Base-by-base conservation (phyloP, 371 early-diverging fungal species). In the Syncephalastrum racemosum region DNA sequence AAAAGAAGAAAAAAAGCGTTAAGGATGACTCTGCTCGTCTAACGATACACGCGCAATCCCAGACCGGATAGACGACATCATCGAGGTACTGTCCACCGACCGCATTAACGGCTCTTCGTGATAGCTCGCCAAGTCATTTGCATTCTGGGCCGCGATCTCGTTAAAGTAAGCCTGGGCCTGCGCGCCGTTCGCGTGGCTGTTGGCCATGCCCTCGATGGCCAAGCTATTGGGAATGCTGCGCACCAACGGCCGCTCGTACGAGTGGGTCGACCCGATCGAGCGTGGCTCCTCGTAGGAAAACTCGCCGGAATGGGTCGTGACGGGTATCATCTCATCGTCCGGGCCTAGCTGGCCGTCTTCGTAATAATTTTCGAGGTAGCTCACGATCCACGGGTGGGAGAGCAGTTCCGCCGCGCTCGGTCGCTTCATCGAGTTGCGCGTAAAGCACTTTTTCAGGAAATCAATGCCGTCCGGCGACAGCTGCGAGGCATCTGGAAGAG, bases 391-490 rank as follows among this genome's bases (percentile, higher is more conserved):
- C 14, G 77, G 79, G 64, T 94, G 90, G 7, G 77, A 54, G 13
- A 94, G 66, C 16, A 95, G 64, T 54, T 91, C 90, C 4, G 75
- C 66, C 0, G 94, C 96, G 2, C 83, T 75, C 2, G 95, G 93
- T 1, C 96, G 87, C 50, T 85, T 75, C 12, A 68, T 70, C 0
- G 93, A 85, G 46, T 85, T 85, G 18, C 90, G 84, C 2, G 80
- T 83, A 68, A 95, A 93, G 64, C 95, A 94, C 53, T 80, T 68
- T 58, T 82, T 80, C 50, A 94, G 64, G 64, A 95, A 95, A 27
- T 85, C 87, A 63, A 90, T 82, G 16, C 91, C 90, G 4, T 62
- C 76, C 14, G 67, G 62, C 23, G 85, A 83, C 27, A 90, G 61
- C 57, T 88, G 85, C 0, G 84, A 72, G 0, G 82, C 66, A 40